Evolutionary conservation across 345 rosid species (phyloP).

Genomic region (Lumnitzera racemosa): DNA sequence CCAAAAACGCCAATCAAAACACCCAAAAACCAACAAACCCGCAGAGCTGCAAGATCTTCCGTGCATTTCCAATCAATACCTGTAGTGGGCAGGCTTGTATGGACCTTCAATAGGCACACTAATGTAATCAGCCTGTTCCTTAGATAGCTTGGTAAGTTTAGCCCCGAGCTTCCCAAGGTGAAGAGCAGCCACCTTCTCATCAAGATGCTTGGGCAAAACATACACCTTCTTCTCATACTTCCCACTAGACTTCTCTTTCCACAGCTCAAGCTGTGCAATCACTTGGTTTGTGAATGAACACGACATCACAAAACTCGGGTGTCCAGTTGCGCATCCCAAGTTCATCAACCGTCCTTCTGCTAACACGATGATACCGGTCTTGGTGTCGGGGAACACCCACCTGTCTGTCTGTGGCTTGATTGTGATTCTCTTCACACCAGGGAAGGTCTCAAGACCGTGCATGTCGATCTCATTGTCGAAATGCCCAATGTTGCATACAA

Average conservation of each 20-base stretch:
- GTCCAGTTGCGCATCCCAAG: constrained; percentile 74
- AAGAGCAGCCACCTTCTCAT: too few species aligned
- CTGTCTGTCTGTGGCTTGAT: constrained; percentile 53
- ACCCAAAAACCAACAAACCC: too few species aligned
- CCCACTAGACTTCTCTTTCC: constrained; percentile 44
- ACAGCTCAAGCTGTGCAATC: constrained; percentile 63
- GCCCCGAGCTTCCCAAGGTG: constrained; percentile 25
- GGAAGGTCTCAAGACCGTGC: constrained; percentile 54
- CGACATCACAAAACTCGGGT: constrained; percentile 74
- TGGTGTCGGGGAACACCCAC: constrained; percentile 27
- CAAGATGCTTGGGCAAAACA: constrained; percentile 17
- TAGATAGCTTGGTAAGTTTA: constrained; percentile 57
- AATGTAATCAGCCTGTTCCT: constrained; percentile 61
- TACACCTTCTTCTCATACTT: constrained; percentile 64
- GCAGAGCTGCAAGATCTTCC: too few species aligned
- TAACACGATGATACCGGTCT: constrained; percentile 48
- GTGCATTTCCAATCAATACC: constrained; percentile 24
- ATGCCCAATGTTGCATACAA: constrained; percentile 71
- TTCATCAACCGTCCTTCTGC: constrained; percentile 73
- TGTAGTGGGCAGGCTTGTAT: constrained; percentile 61
- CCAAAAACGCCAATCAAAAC: too few species aligned
- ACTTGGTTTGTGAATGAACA: constrained; percentile 72
- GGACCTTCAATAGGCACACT: constrained; percentile 64
- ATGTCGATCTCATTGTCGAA: constrained; percentile 66
- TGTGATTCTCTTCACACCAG: constrained; percentile 58